A percentile compares a stretch with the other conserved stretches of the same genome.
These are phyloP conservation scores for Pyrenophora tritici-repentis DNA, from an alignment of 2,329 filamentous ascomycete genomes.

Conservation along the genomic window DNA sequence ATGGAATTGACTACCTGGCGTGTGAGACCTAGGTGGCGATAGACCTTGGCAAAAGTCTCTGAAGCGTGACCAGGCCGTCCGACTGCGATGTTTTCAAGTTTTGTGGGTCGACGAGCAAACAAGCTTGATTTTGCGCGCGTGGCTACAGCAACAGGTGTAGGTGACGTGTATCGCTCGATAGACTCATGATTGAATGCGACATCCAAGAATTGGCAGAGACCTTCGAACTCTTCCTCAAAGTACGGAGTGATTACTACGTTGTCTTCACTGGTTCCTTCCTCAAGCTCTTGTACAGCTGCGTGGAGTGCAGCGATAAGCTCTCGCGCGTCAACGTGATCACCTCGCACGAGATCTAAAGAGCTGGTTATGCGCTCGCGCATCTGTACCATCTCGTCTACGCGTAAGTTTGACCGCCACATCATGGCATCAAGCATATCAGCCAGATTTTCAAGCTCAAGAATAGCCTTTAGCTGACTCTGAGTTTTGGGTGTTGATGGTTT, in stretches of 20 bases:
- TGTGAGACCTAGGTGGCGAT: slow-evolving; percentile 32
- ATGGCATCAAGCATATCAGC: slow-evolving; percentile 53
- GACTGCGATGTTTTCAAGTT: slow-evolving; percentile 15
- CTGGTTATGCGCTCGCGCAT: slow-evolving; percentile 43
- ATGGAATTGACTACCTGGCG: slow-evolving; percentile 27
- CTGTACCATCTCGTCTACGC: slow-evolving; percentile 42
- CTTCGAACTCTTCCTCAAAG: slow-evolving; percentile 46
- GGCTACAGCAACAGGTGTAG: slow-evolving; percentile 18
- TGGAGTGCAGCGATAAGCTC: slow-evolving; percentile 39
- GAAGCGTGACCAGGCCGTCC: slow-evolving; percentile 18
- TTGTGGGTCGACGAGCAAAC: slow-evolving; percentile 46
- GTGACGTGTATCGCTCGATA: slow-evolving; percentile 9
- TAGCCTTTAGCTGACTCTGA: slow-evolving; percentile 43
- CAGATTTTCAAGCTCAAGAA: slow-evolving; percentile 52
- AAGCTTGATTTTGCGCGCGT: slow-evolving; percentile 37
- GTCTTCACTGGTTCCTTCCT: slow-evolving; percentile 36
- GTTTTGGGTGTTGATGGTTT: slow-evolving; percentile 62
- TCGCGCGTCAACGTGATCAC: slow-evolving; percentile 34
- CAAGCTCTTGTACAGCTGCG: slow-evolving; percentile 37
- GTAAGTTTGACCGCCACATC: slow-evolving; percentile 44
- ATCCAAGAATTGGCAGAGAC: slow-evolving; percentile 46
- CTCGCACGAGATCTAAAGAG: slow-evolving; percentile 39
- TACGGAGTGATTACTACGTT: slow-evolving; percentile 35
- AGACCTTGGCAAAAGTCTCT: slow-evolving; percentile 28
- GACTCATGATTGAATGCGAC: slow-evolving; percentile 23